A percentile compares a stretch with the other conserved stretches of the same genome.
phyloP scores from a whole-genome alignment of 2,329 filamentous ascomycete genomes.

The Alternaria brassicicola region DNA sequence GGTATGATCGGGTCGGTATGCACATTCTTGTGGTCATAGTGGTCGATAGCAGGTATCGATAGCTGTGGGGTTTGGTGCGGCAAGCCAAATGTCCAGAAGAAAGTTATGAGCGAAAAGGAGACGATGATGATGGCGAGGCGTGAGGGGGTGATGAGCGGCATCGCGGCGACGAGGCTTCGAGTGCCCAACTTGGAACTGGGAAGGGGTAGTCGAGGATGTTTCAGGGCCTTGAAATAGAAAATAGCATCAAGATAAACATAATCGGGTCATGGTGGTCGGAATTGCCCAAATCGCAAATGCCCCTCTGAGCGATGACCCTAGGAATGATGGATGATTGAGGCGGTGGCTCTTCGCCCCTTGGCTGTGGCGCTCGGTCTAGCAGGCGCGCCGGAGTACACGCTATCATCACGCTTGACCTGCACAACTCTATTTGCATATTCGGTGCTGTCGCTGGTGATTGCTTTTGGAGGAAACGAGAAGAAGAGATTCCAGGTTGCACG shows the following conservation, averaged over 20 bases:
- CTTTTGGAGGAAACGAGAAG: not conserved
- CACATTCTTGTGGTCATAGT: constrained; percentile 31
- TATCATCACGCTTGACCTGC: not conserved
- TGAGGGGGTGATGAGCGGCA: constrained; percentile 43
- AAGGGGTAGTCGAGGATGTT: not conserved
- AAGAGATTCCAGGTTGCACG: not conserved
- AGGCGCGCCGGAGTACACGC: constrained; percentile 6
- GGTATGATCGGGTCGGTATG: constrained; percentile 29
- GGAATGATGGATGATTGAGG: constrained; percentile 6
- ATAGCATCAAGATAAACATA: not conserved
- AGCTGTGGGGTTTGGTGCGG: constrained; percentile 28
- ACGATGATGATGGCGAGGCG: constrained; percentile 37
- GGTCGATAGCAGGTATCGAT: constrained; percentile 30
- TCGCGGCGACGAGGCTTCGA: constrained; percentile 16
- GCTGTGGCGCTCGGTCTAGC: constrained; percentile 19
- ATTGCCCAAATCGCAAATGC: constrained; percentile 8
- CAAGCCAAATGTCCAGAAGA: constrained; percentile 42
- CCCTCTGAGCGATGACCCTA: constrained; percentile 3
- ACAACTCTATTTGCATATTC: not conserved
- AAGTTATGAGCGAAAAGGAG: constrained; percentile 36
- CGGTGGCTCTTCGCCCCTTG: constrained; percentile 11
- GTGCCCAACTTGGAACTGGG: not conserved
- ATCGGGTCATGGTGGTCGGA: not conserved
- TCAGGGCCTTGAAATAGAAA: not conserved
- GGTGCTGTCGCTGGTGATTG: not conserved